Base-by-base conservation (phyloP, 2,329 filamentous ascomycete species). In the Cadophora malorum region DNA sequence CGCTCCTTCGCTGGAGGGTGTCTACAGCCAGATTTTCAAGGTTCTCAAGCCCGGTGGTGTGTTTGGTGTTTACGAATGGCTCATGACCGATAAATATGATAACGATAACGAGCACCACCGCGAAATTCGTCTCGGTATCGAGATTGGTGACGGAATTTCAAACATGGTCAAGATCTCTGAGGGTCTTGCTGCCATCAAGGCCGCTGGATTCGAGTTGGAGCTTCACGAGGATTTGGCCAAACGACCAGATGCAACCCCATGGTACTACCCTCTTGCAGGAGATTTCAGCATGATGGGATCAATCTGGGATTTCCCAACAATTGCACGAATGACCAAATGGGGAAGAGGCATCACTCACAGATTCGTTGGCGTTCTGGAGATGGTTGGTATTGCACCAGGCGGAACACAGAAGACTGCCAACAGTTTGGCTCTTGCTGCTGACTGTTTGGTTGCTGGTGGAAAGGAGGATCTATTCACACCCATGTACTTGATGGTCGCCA, bases 11-110 rank as follows among this genome's bases (percentile, higher is more conserved):
- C 89, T 98, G 7, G 92, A 94, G 77, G 94, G 93, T 70, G 94
- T 97, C 72, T 99, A 99, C 84, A 91, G 88, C 79, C 91, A 98
- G 81, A 98, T 98, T 77, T 95, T 91, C 87, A 92, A 93, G 64
- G 95, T 98, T 25, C 85, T 99, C 72, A 99, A 98, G 87, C 96
- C 96, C 23, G 96, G 96, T 70, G 95, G 96, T 79, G 85, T 94
- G 63, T 98, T 98, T 76, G 96, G 96, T 79, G 95, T 98, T 63
- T 99, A 98, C 83, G 96, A 99, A 82, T 98, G 96, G 96, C 86
- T 98, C 78, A 98, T 99, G 96, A 98, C 94, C 12, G 95, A 97
- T 72, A 84, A 90, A 31, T 99, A 97, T 81, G 92, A 98, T 83
- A 96, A 97, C 79, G 85, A 91, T 70, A 94, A 98, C 85, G 81